These are phyloP conservation scores for Fusarium veterinarium DNA, from an alignment of 2,329 filamentous ascomycete genomes.

Conservation along the genomic window DNA sequence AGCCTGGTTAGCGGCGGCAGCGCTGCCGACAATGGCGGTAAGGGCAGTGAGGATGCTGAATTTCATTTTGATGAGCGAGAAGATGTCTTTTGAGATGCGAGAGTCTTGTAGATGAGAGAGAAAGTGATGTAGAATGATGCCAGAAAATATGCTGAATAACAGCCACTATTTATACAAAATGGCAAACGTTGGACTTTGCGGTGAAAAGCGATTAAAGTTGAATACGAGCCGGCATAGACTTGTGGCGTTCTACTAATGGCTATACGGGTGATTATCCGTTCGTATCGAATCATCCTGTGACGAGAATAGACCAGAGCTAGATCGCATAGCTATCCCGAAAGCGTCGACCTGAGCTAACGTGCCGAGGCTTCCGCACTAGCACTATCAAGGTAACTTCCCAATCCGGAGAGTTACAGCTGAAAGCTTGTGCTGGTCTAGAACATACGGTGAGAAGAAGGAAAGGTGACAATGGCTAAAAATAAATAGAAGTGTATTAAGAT, in stretches of 20 bases:
- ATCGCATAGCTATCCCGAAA: background rate
- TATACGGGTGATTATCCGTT: background rate
- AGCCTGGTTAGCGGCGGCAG: conserved; percentile 50
- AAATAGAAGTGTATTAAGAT: background rate
- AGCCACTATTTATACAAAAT: background rate
- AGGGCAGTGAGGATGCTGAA: conserved; percentile 39
- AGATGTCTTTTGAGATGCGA: background rate
- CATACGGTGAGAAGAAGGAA: too few species aligned
- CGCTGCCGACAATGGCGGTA: conserved; percentile 47
- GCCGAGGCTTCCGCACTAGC: background rate
- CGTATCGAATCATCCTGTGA: background rate
- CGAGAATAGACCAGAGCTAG: background rate
- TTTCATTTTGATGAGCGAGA: conserved; percentile 47
- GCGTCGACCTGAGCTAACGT: background rate
- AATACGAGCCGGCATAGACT: background rate
- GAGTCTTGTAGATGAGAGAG: background rate
- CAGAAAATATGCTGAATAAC: background rate
- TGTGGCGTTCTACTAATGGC: background rate
- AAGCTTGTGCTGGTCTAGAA: background rate
- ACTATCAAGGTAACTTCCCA: background rate
- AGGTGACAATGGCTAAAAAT: background rate
- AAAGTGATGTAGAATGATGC: fast-evolving
- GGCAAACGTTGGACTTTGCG: background rate
- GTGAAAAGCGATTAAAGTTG: background rate
- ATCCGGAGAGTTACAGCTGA: background rate